Evolutionary conservation across 2,329 filamentous ascomycete genomes (phyloP), one percentile per base, ranked within the genome.

Genomic region (Arachnomyces sp.): DNA sequence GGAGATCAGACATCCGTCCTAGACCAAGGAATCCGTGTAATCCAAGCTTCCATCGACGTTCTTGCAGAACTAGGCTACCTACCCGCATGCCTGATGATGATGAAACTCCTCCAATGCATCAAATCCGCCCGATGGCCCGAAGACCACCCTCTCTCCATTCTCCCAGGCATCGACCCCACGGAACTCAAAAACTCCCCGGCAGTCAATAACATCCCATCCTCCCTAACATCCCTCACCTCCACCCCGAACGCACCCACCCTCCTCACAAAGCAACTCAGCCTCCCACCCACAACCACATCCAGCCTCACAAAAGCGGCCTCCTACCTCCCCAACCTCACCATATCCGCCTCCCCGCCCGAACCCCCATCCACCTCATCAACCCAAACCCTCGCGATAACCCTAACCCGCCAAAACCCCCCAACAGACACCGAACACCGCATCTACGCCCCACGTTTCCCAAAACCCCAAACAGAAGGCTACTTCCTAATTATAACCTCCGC

Each of bases 11-110:
- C 74, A 41, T 78, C 73, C 39, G 92, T 98, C 3, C 74, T 98
- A 1, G 92, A 98, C 61, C 92, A 98, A 61, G 86, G 87, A 4
- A 92, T 98, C 44, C 92, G 92, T 77, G 92, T 98, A 60, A 82
- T 95, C 28, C 92, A 98, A 62, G 93, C 92, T 1, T 85, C 83
- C 4, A 90, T 98, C 53, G 93, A 98, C 59, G 84, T 95, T 7
- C 75, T 96, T 43, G 86, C 90, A 1, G 93, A 98, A 61, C 66
- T 95, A n/a, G 86, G 86, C 8, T 81, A 84, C 56, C 67, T 88
- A 4, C 83, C 82, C 14, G 88, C 83, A 42, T 87, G 82, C 49
- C 71, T 82, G 33, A 77, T 80, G 66, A 89, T 95, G 80, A 85
- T 96, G 47, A 78, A 73, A 12, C 72, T 98, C 1, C 75, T 98